Evolutionary conservation across 495 filamentous ascomycete genomes (phyloP).

Genomic region (Tuber umbilicatum): DNA sequence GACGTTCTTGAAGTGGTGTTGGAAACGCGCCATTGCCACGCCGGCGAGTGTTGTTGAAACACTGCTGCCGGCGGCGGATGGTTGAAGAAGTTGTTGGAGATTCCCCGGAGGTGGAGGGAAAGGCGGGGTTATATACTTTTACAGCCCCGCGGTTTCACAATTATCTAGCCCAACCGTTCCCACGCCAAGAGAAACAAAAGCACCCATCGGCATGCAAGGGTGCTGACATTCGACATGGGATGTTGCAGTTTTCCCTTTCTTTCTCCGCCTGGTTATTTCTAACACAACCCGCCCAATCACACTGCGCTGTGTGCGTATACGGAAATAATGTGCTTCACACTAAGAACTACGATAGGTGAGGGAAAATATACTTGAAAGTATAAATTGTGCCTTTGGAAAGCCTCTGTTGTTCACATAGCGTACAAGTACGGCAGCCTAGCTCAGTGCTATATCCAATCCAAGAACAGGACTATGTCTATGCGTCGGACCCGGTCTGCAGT

Average conservation of each 20-base stretch:
- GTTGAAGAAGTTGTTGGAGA: neutral
- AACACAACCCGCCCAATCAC: neutral
- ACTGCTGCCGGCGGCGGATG: neutral
- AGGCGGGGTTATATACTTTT: neutral
- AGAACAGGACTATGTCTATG: neutral
- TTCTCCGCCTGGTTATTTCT: neutral
- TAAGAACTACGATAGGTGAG: neutral
- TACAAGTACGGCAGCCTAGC: neutral
- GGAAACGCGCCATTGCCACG: neutral
- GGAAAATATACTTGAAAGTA: neutral
- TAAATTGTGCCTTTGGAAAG: neutral
- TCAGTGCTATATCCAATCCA: neutral
- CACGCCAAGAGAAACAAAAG: neutral
- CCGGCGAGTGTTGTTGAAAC: neutral
- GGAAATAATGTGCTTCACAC: neutral
- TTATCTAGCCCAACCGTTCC: neutral
- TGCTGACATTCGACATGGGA: neutral
- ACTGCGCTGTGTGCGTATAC: neutral
- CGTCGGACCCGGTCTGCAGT: neutral
- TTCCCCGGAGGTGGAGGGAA: neutral
- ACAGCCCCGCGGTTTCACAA: neutral
- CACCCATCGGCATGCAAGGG: neutral
- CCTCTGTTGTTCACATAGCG: neutral
- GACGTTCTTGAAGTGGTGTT: neutral
- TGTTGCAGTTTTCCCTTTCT: neutral